phyloP scores from a whole-genome alignment of 345 rosid species.

The Rhizophora mangle region DNA sequence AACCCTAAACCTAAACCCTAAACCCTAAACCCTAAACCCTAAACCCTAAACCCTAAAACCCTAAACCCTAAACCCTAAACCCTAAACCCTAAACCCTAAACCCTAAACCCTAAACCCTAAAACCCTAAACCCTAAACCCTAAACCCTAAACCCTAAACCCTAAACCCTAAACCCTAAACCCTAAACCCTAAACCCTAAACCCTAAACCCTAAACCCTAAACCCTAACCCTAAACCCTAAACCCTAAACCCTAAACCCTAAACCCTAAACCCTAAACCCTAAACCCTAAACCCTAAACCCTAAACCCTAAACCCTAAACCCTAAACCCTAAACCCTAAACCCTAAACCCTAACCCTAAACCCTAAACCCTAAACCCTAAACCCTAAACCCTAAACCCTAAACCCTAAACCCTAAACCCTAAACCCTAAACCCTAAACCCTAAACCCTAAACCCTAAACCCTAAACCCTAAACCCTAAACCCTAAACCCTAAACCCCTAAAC shows the following conservation, averaged over 20 bases:
- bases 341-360: no score
- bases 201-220: constrained; percentile 26
- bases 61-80: constrained; percentile 9
- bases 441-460: no score
- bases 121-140: constrained; percentile 9
- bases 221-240: constrained; percentile 14
- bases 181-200: constrained; percentile 26
- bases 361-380: no score
- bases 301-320: no score
- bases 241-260: constrained; percentile 18
- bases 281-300: no score
- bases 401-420: no score
- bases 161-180: constrained; percentile 22
- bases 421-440: no score
- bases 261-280: constrained; percentile 5
- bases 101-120: constrained; percentile 20
- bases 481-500: no score
- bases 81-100: constrained; percentile 17
- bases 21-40: constrained; percentile 18
- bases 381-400: no score
- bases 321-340: no score
- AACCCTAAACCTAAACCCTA: constrained; percentile 23
- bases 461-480: no score
- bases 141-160: constrained; percentile 16
- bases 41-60: constrained; percentile 13